Conservation (phyloP, 2,329 filamentous ascomycete species). For the Colletotrichum sp. region DNA sequence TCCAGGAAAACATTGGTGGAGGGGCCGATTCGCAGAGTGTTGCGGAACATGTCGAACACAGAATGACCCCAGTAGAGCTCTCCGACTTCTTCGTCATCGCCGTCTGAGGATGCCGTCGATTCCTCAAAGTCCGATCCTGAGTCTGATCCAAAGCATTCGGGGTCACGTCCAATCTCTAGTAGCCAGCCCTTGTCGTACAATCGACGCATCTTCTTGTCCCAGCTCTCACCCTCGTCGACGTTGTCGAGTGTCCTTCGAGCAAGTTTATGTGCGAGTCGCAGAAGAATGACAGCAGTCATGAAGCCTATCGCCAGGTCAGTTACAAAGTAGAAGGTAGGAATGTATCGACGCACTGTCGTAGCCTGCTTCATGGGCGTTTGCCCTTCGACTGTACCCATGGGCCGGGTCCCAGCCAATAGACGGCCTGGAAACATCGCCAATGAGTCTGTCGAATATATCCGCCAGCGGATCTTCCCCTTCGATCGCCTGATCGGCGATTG, state of each 20-base stretch:
- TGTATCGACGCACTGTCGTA: neutral
- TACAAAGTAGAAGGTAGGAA: too few relatives aligned
- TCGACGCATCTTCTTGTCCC: neutral
- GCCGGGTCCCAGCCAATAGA: neutral
- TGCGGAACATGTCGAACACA: neutral
- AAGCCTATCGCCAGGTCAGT: neutral
- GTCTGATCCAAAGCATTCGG: neutral
- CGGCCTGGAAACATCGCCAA: neutral
- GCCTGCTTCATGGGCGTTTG: neutral
- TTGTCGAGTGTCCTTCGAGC: neutral
- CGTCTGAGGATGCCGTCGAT: neutral
- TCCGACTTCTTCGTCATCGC: neutral
- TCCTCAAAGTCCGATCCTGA: neutral
- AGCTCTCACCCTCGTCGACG: neutral
- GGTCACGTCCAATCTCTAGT: neutral
- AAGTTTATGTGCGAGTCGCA: constrained; percentile 1
- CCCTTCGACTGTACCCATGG: neutral
- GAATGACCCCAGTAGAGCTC: neutral
- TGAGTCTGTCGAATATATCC: neutral
- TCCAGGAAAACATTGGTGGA: neutral
- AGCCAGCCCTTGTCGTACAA: neutral
- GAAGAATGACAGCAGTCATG: neutral
- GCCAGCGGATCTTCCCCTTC: constrained; percentile 15
- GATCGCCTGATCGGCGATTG: constrained; percentile 38
- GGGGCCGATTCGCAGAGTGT: neutral